Base-by-base conservation (phyloP, 1,139 yeast species). In the Hansenula anomala region DNA sequence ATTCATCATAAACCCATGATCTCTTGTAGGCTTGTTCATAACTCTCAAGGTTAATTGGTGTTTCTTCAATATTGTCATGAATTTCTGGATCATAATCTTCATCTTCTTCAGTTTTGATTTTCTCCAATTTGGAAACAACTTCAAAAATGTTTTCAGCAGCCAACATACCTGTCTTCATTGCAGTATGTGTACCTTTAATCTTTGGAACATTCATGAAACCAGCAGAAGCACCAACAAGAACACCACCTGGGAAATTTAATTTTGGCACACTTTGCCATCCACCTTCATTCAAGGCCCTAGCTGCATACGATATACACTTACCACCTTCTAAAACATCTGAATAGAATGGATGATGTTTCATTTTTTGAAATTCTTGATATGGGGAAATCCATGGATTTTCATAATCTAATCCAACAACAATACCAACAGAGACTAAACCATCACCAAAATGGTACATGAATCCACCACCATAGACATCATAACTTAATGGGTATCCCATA, bases 201-300 rank as follows among this genome's bases (percentile, higher is more conserved):
- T 92, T 92, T 33, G 98, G 97, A 33, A 92, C 97, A 59, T 92
- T 92, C 73, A 92, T 76, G 60, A 92, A 90, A 1, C 98, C 98
- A 9, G 98, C 98, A 38, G 94, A 69, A 46, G 96, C 94, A 25
- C 98, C 98, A 30, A 92, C 92, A 22, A 92, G 67, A 7, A 89
- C 80, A 39, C 98, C 98, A 39, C 98, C 98, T 7, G 97, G 97
- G 74, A 92, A 92, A 47, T 80, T 69, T 45, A 92, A 71, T 57
- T 82, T 76, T 13, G 98, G 98, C 38, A 92, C 83, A 27, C 95
- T 80, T 66, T 92, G 98, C 51, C 72, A 72, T 0, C 98, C 98
- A 47, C 98, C 98, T 66, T 92, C 98, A 58, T 90, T 90, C 48
- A 92, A 73, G 0, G 97, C 96, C 52, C 98, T 75, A 5, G 98